These are phyloP conservation scores for Salix suchowensis DNA, from an alignment of 345 rosid species.

Conservation along the genomic window DNA sequence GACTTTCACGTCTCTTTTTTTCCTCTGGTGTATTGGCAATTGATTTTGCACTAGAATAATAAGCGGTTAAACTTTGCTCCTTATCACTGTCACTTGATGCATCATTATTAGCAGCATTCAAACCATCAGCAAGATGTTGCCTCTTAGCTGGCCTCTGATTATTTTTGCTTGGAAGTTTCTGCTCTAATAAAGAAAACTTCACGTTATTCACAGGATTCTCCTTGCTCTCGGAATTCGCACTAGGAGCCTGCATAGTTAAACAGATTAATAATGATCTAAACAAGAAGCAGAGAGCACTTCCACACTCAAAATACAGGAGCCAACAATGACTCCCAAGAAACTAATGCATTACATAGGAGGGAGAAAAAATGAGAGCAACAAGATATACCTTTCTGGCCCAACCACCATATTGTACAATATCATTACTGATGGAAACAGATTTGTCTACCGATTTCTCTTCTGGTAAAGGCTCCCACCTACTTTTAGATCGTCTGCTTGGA, in stretches of 20 bases:
- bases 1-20: constrained; percentile 83
- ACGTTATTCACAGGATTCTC: constrained; percentile 38
- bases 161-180: constrained; percentile 46
- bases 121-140: constrained; percentile 54
- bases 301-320: neutral
- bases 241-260: constrained; percentile 38
- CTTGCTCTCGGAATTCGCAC: constrained; percentile 45
- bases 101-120: constrained; percentile 53
- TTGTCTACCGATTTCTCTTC: constrained; percentile 59
- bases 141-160: constrained; percentile 69
- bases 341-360: neutral
- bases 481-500: constrained; percentile 71
- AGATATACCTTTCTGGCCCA: constrained; percentile 58
- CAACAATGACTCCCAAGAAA: neutral
- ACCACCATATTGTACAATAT: constrained; percentile 49
- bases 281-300: constrained; percentile 1
- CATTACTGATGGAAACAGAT: constrained; percentile 33
- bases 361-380: neutral
- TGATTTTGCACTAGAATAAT: constrained; percentile 68
- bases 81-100: constrained; percentile 95
- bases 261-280: constrained; percentile 4
- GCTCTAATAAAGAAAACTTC: constrained; percentile 38
- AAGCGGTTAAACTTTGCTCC: constrained; percentile 68
- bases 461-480: constrained; percentile 96
- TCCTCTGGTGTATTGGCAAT: constrained; percentile 79